phyloP scores from a whole-genome alignment of 169 alveolate genomes.

The Nephromyces sp. region DNA sequence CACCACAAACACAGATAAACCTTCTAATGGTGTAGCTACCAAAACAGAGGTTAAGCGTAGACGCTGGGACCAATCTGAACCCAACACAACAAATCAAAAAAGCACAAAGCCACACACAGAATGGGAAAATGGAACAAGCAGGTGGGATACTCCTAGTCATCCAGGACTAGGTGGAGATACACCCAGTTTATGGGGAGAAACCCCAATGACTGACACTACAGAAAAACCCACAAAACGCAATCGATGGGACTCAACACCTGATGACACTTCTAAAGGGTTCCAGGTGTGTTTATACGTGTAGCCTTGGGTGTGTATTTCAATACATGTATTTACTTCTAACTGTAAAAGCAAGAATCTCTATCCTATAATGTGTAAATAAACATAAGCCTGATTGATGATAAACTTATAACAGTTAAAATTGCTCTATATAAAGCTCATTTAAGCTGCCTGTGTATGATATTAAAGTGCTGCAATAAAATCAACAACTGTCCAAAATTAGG shows the following conservation, averaged over 20 bases:
- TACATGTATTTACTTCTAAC: no score
- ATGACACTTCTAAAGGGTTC: no score
- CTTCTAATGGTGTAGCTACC: constrained; percentile 5
- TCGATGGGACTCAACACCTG: constrained; percentile 65
- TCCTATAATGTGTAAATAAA: no score
- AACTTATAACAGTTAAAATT: no score
- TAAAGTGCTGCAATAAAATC: no score
- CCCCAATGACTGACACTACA: constrained; percentile 5
- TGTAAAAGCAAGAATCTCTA: no score
- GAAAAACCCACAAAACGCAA: constrained; percentile 38
- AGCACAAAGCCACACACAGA: constrained; percentile 12
- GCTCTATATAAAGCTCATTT: no score
- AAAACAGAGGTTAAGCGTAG: constrained; percentile 31
- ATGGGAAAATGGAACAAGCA: constrained; percentile 13
- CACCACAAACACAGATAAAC: not conserved
- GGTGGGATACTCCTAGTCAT: constrained; percentile 42
- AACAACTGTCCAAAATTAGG: no score
- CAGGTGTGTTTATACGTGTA: no score
- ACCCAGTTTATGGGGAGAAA: not conserved
- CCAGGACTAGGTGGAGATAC: not conserved
- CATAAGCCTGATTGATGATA: no score
- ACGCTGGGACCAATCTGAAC: constrained; percentile 26
- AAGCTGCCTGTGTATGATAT: no score
- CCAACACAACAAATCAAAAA: constrained; percentile 13
- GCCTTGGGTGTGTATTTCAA: no score